Percentiles rank a stretch among this genome's conserved stretches.
phyloP scores from a whole-genome alignment of 2,329 filamentous ascomycete genomes.

The Fusarium acutatum region DNA sequence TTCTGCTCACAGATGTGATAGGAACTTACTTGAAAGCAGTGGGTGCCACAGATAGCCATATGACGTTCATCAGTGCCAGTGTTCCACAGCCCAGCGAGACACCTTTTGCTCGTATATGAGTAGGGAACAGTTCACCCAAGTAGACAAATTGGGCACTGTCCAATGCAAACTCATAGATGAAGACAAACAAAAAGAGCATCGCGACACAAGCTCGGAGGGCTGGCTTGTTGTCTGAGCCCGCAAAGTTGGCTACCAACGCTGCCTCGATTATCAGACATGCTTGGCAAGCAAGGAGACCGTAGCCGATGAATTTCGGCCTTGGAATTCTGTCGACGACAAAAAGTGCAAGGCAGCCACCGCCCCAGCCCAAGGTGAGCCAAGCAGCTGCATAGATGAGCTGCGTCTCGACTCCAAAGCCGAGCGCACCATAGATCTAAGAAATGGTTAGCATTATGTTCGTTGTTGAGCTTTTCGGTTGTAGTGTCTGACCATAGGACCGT shows the following conservation, averaged over 20 bases:
- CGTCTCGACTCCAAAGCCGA: not conserved
- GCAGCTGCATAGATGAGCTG: not conserved
- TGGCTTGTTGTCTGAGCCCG: not conserved
- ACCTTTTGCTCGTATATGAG: not conserved
- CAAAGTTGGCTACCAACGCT: not conserved
- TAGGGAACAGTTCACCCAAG: not conserved
- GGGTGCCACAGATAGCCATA: not conserved
- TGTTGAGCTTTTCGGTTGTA: not conserved
- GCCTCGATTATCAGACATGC: not conserved
- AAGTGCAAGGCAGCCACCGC: not conserved
- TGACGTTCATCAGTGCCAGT: not conserved
- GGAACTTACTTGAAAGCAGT: not conserved
- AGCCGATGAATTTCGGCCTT: not conserved
- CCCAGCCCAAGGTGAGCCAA: not conserved
- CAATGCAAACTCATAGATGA: not conserved
- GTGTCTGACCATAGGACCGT: not conserved
- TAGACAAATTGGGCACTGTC: not conserved
- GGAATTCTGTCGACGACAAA: not conserved
- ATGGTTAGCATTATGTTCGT: no score
- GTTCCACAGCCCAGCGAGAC: not conserved
- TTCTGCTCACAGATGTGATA: accelerated
- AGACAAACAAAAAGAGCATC: not conserved
- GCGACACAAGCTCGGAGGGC: not conserved
- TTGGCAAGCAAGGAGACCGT: not conserved
- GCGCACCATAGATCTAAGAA: not conserved